A percentile compares a stretch with the other conserved stretches of the same genome.
These are phyloP conservation scores for Pseudocercospora fuligena DNA, from an alignment of 2,329 filamentous ascomycete species.

Conservation along the genomic window DNA sequence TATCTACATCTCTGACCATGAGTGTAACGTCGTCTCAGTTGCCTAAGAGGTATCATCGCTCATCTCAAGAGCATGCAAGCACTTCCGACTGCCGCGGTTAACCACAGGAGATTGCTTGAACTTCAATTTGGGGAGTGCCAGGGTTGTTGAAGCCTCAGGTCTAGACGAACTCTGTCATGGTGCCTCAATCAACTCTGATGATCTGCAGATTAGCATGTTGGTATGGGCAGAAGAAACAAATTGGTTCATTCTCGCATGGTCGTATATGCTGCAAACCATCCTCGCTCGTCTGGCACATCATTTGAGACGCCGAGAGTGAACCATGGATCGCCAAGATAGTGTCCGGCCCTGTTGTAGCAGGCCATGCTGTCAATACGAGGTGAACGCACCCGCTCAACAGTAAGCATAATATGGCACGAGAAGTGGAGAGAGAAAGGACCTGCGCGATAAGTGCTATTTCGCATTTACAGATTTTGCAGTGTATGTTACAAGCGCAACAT, in stretches of 20 bases:
- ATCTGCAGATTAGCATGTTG: not conserved
- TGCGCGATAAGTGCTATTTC: not conserved
- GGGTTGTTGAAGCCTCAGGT: not conserved
- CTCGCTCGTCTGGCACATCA: not conserved
- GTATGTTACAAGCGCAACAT: not conserved
- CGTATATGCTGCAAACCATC: not conserved
- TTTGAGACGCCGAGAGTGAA: not conserved
- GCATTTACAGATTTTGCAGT: not conserved
- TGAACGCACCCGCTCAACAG: too few relatives aligned
- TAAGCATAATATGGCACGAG: not conserved
- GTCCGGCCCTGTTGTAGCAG: not conserved
- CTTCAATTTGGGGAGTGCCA: not conserved
- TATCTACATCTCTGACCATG: not conserved
- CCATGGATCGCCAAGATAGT: not conserved
- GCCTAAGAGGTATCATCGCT: too few relatives aligned
- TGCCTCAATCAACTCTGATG: too few relatives aligned
- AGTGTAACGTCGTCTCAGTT: not conserved
- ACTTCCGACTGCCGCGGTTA: not conserved
- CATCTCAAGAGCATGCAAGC: not conserved
- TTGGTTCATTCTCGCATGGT: not conserved
- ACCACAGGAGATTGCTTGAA: not conserved
- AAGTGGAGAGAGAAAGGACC: not conserved
- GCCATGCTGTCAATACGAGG: not conserved
- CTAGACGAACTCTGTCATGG: not conserved
- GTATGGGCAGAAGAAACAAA: not conserved